These are phyloP conservation scores for Phytopythium cucurbitacearum DNA, from an alignment of 352 stramenopile species.

Conservation along the genomic window DNA sequence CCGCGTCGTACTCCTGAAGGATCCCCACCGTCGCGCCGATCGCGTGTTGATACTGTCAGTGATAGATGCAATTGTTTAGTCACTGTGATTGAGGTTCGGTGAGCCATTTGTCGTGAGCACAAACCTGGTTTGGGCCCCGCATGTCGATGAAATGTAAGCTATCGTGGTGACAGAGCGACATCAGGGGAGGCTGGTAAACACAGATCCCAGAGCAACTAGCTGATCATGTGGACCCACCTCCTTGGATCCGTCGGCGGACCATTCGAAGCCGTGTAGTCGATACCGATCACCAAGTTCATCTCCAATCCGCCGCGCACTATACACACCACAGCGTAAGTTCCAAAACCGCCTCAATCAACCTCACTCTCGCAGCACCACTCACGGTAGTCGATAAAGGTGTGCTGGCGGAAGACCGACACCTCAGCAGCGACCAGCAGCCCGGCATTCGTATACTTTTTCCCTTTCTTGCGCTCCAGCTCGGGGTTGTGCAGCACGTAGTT, in stretches of 20 bases:
- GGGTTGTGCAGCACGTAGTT: conserved; percentile 60
- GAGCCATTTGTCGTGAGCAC: neutral
- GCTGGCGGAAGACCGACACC: conserved; percentile 33
- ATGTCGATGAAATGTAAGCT: conserved; percentile 72
- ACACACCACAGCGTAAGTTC: conserved; percentile 1
- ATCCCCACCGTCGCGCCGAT: conserved; percentile 59
- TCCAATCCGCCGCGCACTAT: conserved; percentile 79
- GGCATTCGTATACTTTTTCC: conserved; percentile 69
- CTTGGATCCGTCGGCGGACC: conserved; percentile 37
- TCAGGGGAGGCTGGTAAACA: neutral
- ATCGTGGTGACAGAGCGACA: neutral
- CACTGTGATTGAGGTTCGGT: neutral
- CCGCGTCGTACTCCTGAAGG: conserved; percentile 65
- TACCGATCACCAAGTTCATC: conserved; percentile 74
- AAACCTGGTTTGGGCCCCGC: conserved; percentile 51
- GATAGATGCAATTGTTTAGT: neutral
- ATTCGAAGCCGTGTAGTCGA: conserved; percentile 80
- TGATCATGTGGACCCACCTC: conserved; percentile 13
- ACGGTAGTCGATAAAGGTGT: conserved; percentile 63
- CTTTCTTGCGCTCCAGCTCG: conserved; percentile 50
- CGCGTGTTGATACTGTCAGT: conserved; percentile 61
- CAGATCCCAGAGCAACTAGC: no score
- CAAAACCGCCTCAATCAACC: neutral
- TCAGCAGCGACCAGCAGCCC: conserved; percentile 40
- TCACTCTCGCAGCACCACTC: conserved; percentile 10